Evolutionary conservation across 176 grass and related monocot species (phyloP), one percentile per base, ranked within the genome.

Genomic region (Cocos nucifera): DNA sequence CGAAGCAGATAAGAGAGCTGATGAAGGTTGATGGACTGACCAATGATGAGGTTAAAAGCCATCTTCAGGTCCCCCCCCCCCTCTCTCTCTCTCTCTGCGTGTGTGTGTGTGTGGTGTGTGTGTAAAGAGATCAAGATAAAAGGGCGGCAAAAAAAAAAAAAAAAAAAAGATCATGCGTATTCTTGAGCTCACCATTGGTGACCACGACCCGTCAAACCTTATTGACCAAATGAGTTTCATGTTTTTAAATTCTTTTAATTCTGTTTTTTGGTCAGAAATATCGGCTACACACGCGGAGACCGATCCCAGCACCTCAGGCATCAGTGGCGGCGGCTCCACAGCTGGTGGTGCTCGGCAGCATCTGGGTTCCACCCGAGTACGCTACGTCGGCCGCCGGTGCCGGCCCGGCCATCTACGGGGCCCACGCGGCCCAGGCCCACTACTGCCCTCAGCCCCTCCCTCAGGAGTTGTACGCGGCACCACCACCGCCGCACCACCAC

Each of bases 321-420:
- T 44, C 83, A 9, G 24, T 67, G 17, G 17, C 70, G 0, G 59
- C 74, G 15, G 66, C 82, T 12, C 83, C 90, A 10, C 90, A 95
- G 66, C 80, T 95, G 44, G 83, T 95, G 52, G 74, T 90, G 4
- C 87, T 95, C 3, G 86, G 90, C 4, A 75, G 90, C 39, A 95
- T 95, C 49, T 95, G 90, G 90, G 83, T 95, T 4, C 90, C 86
- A 10, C 90, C 79, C 6, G 90, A 95, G 71, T 95, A 87, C 69
- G 83, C 83, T 28, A 57, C 77, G 24, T 79, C 88, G 65, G 86
- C 77, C 21, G 80, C 24, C 16, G 74, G 8, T 17, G 22, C 62
- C 3, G 35, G 35, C 10, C 51, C 61, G 44, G 61, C 61, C 29
- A 89, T 95, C 64, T 95, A 95, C 56, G 86, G 86, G 16, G 80